Percentiles rank a stretch among this genome's conserved stretches.
Conservation (phyloP, 1,284 basidiomycete species). For the Butyriboletus regius region DNA sequence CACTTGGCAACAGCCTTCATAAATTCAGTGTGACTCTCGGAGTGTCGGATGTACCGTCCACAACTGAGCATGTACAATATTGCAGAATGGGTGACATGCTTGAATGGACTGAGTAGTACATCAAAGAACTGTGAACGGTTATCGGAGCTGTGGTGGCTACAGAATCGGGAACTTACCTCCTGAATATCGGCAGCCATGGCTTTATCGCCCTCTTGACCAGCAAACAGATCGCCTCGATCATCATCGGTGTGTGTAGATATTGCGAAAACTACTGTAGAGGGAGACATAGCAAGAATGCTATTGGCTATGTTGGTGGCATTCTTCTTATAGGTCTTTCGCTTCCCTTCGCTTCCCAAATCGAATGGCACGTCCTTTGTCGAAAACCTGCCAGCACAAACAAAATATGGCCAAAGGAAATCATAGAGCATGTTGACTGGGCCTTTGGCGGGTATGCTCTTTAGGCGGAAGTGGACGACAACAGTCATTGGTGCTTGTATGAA, state of each 20-base stretch:
- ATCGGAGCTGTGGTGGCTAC: rapidly evolving
- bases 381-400: neutral
- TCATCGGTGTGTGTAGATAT: neutral
- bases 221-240: neutral
- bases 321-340: neutral
- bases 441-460: neutral
- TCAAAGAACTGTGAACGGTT: neutral
- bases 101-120: neutral
- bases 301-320: neutral
- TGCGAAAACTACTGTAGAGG: too few relatives aligned
- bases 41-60: neutral
- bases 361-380: neutral
- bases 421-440: neutral
- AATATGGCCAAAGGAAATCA: neutral
- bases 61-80: neutral
- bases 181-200: neutral
- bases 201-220: neutral
- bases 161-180: neutral
- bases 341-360: neutral
- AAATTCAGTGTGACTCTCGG: neutral
- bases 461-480: neutral
- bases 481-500: neutral
- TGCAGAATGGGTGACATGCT: neutral
- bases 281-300: too few relatives aligned
- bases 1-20: neutral